phyloP scores from a whole-genome alignment of 305 asterid genomes.

The Petunia hybrid region DNA sequence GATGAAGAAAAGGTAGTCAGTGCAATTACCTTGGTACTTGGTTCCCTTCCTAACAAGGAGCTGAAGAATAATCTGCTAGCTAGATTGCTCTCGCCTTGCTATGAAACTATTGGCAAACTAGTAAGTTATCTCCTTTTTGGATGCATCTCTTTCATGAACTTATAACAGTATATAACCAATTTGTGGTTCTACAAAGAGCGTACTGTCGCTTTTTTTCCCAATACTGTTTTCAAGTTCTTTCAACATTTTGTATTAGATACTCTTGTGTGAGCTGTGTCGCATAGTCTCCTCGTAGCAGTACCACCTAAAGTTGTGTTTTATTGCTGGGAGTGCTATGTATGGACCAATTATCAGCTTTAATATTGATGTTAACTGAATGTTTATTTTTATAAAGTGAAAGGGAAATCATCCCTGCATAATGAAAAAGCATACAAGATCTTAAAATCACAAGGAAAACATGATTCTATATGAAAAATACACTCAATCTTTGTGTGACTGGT shows the following conservation, averaged over 20 bases:
- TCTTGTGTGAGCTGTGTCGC: neutral
- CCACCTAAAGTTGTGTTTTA: slow-evolving; percentile 17
- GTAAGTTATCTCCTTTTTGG: slow-evolving; percentile 53
- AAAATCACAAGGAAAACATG: neutral
- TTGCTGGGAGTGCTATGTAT: neutral
- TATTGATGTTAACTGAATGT: neutral
- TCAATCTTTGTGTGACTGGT: slow-evolving; percentile 1
- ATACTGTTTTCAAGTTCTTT: slow-evolving; percentile 1
- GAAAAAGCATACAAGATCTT: slow-evolving; percentile 20
- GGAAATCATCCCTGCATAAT: slow-evolving; percentile 22
- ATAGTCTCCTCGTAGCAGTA: slow-evolving; percentile 9
- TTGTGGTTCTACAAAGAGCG: slow-evolving; percentile 18
- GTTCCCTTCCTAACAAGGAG: slow-evolving; percentile 73
- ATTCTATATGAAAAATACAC: slow-evolving; percentile 6
- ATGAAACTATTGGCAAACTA: slow-evolving; percentile 71
- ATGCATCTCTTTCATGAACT: slow-evolving; percentile 20
- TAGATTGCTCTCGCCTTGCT: slow-evolving; percentile 75
- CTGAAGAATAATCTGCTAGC: slow-evolving; percentile 73
- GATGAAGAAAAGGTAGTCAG: slow-evolving; percentile 87
- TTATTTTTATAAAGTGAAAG: slow-evolving; percentile 8
- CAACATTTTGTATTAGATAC: slow-evolving; percentile 25
- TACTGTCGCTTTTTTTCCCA: neutral
- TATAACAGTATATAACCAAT: neutral
- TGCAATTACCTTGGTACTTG: slow-evolving; percentile 73
- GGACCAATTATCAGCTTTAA: slow-evolving; percentile 6